phyloP scores from a whole-genome alignment of 495 filamentous ascomycete species.

The Bryoglossum gracile region DNA sequence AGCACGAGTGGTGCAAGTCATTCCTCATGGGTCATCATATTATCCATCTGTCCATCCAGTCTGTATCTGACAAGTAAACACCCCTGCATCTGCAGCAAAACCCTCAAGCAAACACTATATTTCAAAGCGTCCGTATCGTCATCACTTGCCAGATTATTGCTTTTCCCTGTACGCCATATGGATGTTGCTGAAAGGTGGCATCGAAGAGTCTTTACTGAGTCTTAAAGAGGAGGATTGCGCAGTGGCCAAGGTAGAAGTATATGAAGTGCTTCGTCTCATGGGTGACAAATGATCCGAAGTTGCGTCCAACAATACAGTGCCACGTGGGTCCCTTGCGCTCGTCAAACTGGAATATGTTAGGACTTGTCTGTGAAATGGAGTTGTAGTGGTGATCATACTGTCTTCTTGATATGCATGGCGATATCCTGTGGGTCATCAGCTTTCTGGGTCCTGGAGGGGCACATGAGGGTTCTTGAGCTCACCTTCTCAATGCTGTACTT shows the following conservation, averaged over 20 bases:
- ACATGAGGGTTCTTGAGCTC: slow-evolving; percentile 11
- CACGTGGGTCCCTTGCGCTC: slow-evolving; percentile 87
- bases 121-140: not conserved
- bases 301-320: slow-evolving; percentile 97
- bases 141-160: not conserved
- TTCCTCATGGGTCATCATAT: too few species aligned
- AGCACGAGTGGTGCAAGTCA: too few species aligned
- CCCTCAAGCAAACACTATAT: not conserved
- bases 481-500: slow-evolving; percentile 94
- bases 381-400: slow-evolving; percentile 58
- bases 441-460: not conserved
- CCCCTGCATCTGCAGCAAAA: too few species aligned
- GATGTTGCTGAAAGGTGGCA: not conserved
- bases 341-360: slow-evolving; percentile 58
- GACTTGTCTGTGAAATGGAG: too few species aligned
- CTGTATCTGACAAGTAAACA: too few species aligned
- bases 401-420: slow-evolving; percentile 94
- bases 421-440: slow-evolving; percentile 58
- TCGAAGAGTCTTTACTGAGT: slow-evolving; percentile 91
- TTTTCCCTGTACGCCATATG: slow-evolving; percentile 4
- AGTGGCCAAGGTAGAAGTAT: slow-evolving; percentile 99
- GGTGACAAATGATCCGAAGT: slow-evolving; percentile 98
- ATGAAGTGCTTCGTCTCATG: slow-evolving; percentile 99
- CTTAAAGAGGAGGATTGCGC: slow-evolving; percentile 98
- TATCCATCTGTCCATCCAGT: too few species aligned